Conservation (phyloP, 2,329 filamentous ascomycete genomes). For the Neonectria sp. region DNA sequence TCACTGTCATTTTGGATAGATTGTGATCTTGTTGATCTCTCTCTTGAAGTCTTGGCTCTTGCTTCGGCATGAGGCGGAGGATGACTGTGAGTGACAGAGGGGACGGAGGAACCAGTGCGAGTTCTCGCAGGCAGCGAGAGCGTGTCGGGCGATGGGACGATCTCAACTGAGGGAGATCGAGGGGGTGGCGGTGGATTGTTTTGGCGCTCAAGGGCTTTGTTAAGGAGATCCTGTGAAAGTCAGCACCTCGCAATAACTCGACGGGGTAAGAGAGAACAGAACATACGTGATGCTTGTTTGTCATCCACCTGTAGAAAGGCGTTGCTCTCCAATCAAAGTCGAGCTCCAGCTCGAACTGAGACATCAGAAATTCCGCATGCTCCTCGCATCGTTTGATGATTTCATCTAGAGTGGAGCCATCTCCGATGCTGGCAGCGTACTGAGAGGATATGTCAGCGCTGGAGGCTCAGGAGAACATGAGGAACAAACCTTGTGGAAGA, state of each 20-base stretch:
- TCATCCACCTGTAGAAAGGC: conserved; percentile 66
- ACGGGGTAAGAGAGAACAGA: conserved; percentile 25
- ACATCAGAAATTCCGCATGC: conserved; percentile 67
- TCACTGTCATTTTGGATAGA: conserved; percentile 26
- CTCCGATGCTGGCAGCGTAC: conserved; percentile 68
- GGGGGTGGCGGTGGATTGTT: conserved; percentile 40
- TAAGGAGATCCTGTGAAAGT: conserved; percentile 44
- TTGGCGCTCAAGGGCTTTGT: conserved; percentile 40
- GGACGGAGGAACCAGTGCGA: conserved; percentile 37
- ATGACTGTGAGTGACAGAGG: conserved; percentile 28
- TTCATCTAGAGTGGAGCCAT: conserved; percentile 67
- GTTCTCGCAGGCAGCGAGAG: conserved; percentile 41
- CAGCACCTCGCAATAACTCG: not conserved
- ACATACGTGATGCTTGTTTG: conserved; percentile 57
- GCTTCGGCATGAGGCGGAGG: conserved; percentile 33
- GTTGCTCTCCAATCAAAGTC: conserved; percentile 61
- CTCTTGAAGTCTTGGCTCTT: conserved; percentile 24
- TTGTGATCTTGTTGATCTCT: conserved; percentile 37
- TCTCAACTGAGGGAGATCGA: conserved; percentile 38
- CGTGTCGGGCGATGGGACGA: conserved; percentile 3
- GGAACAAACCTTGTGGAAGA: conserved; percentile 53
- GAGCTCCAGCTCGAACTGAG: conserved; percentile 63
- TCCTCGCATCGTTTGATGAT: conserved; percentile 62
- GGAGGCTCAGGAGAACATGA: not conserved
- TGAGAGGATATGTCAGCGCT: conserved; percentile 41